These are phyloP conservation scores for Cyberlindnera xylosilytica DNA, from an alignment of 805 yeast species.

Conservation along the genomic window DNA sequence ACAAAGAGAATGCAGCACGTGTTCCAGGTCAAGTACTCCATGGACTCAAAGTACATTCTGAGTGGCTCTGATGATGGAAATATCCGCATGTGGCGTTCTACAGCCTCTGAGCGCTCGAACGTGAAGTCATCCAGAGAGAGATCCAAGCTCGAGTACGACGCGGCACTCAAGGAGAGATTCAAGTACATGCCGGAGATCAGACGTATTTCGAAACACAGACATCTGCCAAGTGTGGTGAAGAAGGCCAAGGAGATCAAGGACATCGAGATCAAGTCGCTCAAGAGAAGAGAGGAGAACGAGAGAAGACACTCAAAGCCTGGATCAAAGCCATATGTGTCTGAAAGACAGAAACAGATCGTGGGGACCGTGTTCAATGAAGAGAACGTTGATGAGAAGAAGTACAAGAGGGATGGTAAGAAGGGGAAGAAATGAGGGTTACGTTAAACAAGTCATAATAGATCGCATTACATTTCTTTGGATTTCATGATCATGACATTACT, in stretches of 20 bases:
- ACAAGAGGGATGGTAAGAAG: too few species aligned
- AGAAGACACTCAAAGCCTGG: conserved; percentile 73
- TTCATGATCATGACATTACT: too few species aligned
- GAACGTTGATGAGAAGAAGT: not conserved
- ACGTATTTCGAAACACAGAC: conserved; percentile 88
- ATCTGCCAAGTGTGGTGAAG: conserved; percentile 82
- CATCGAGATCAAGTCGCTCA: conserved; percentile 66
- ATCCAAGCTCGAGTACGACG: conserved; percentile 84
- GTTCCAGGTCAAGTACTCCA: conserved; percentile 76
- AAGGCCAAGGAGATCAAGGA: conserved; percentile 85
- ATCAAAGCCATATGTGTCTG: conserved; percentile 55
- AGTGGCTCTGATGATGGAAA: conserved; percentile 97
- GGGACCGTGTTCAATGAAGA: conserved; percentile 69
- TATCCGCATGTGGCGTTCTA: conserved; percentile 88
- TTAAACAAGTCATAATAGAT: too few species aligned
- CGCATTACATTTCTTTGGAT: too few species aligned
- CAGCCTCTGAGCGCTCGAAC: conserved; percentile 79
- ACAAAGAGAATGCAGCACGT: conserved; percentile 98
- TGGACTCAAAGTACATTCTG: conserved; percentile 83
- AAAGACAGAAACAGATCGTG: conserved; percentile 83
- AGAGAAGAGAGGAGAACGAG: conserved; percentile 79
- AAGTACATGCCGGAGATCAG: conserved; percentile 95
- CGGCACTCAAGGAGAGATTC: conserved; percentile 86
- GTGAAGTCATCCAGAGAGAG: conserved; percentile 80
- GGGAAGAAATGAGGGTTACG: too few species aligned